Conservation (phyloP, 2,329 filamentous ascomycete species). For the Colletotrichum navitas region DNA sequence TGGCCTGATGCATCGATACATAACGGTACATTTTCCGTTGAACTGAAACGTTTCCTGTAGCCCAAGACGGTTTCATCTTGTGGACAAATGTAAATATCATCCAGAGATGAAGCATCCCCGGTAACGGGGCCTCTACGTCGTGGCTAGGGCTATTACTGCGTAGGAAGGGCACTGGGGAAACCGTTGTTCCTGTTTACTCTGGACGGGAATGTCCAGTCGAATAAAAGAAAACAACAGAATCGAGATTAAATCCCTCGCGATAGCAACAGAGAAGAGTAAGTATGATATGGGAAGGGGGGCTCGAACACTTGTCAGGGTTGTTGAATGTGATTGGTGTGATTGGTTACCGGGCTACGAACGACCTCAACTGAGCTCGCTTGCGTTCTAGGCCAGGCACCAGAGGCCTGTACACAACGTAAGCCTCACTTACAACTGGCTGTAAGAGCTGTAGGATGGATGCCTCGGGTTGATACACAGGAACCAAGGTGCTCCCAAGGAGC, state of each 20-base stretch:
- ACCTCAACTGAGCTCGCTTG: slow-evolving; percentile 6
- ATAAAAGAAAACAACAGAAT: background rate
- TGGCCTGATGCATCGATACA: background rate
- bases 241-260: slow-evolving; percentile 7
- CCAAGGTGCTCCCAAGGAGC: background rate
- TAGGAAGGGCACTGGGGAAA: background rate
- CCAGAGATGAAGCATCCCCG: background rate
- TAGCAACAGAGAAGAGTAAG: slow-evolving; percentile 10
- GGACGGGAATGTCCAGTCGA: background rate
- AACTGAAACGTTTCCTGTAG: background rate
- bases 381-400: background rate
- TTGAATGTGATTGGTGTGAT: background rate
- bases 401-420: background rate
- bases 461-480: background rate
- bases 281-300: slow-evolving; percentile 1
- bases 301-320: slow-evolving; percentile 34
- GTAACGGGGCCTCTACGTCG: background rate
- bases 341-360: background rate
- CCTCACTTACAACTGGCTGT: slow-evolving; percentile 4
- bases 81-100: background rate
- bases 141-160: slow-evolving; percentile 3
- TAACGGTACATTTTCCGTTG: background rate
- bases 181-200: slow-evolving; percentile 2
- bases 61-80: background rate
- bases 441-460: background rate